Percentiles rank a stretch among this genome's conserved stretches.
Conservation (phyloP, 2,329 filamentous ascomycete genomes). For the Xylaria sp. region DNA sequence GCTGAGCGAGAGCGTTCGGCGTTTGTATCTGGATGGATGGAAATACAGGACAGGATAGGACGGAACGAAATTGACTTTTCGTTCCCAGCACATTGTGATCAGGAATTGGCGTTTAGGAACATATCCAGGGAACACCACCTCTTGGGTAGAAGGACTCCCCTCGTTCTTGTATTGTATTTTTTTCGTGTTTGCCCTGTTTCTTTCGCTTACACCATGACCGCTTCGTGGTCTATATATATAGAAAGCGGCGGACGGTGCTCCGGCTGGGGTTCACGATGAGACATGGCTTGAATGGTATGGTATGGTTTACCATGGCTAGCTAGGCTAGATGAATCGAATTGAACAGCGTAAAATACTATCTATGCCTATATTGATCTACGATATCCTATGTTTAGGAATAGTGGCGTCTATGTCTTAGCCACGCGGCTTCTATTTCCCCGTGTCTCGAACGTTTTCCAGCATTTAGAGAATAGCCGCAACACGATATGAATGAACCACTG, state of each 20-base stretch:
- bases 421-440: background rate
- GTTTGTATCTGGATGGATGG: constrained; percentile 12
- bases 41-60: background rate
- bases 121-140: constrained; percentile 3
- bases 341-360: constrained; percentile 6
- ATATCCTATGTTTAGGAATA: background rate
- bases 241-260: background rate
- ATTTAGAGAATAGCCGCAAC: background rate
- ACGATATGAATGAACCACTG: background rate
- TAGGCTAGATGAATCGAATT: constrained; percentile 9
- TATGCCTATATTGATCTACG: background rate
- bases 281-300: constrained; percentile 8
- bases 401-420: background rate
- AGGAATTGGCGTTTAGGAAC: constrained; percentile 24
- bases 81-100: constrained; percentile 5
- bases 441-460: background rate
- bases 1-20: constrained; percentile 31
- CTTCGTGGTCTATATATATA: constrained; percentile 9
- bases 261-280: background rate
- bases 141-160: background rate
- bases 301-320: constrained; percentile 16
- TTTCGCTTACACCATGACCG: background rate
- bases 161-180: constrained; percentile 16
- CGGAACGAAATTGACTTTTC: background rate
- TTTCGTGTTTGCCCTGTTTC: background rate